Conservation (phyloP, 352 stramenopile species). For the Pythium oligandrum region DNA sequence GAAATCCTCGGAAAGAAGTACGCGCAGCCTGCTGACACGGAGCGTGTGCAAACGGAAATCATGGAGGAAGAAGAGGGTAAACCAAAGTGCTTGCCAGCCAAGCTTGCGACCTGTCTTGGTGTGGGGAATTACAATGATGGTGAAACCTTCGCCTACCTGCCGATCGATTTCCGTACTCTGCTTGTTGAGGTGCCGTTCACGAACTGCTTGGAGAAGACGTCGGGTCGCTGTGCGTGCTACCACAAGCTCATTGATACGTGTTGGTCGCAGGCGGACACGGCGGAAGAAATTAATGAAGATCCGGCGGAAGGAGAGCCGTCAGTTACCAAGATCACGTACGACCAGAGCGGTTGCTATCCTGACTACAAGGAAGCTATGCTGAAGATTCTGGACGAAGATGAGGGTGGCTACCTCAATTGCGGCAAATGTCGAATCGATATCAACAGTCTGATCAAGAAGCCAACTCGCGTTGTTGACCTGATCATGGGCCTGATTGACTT, state of each 20-base stretch:
- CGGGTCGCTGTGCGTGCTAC: slow-evolving; percentile 67
- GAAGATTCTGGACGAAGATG: slow-evolving; percentile 46
- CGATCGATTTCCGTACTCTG: slow-evolving; percentile 73
- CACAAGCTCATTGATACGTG: slow-evolving; percentile 58
- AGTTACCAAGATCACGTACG: slow-evolving; percentile 33
- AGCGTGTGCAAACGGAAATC: background rate
- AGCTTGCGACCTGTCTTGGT: slow-evolving; percentile 70
- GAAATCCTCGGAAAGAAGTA: slow-evolving; percentile 62
- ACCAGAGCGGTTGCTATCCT: slow-evolving; percentile 62
- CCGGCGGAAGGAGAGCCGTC: background rate
- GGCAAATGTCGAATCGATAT: slow-evolving; percentile 67
- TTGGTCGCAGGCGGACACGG: slow-evolving; percentile 47
- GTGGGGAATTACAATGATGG: slow-evolving; percentile 35
- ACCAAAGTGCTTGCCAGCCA: slow-evolving; percentile 49
- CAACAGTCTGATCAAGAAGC: slow-evolving; percentile 57
- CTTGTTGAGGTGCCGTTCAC: slow-evolving; percentile 61
- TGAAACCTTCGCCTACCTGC: slow-evolving; percentile 37
- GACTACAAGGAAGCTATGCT: slow-evolving; percentile 42
- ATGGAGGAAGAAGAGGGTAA: slow-evolving; percentile 14
- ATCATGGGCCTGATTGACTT: slow-evolving; percentile 43
- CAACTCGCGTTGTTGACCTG: slow-evolving; percentile 49
- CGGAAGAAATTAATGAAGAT: slow-evolving; percentile 1
- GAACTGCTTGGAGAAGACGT: slow-evolving; percentile 55
- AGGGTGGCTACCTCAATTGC: slow-evolving; percentile 64
- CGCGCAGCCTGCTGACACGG: slow-evolving; percentile 13